Conservation (phyloP, 2,329 filamentous ascomycete genomes). For the Rutstroemia sp. region DNA sequence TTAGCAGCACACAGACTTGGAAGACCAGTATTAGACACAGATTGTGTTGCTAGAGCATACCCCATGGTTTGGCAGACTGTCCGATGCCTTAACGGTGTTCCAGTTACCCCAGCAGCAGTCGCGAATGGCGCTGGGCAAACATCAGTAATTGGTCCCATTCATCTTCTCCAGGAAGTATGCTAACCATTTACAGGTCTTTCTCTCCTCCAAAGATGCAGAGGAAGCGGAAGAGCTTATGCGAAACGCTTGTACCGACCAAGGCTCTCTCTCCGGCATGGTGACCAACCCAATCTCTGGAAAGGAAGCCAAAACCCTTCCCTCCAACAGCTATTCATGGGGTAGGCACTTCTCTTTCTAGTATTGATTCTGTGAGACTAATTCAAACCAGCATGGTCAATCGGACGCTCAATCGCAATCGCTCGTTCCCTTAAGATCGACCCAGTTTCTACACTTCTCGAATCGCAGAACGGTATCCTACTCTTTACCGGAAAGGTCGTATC, state of each 20-base stretch:
- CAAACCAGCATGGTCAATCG: conserved; percentile 42
- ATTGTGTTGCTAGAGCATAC: conserved; percentile 28
- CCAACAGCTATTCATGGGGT: conserved; percentile 27
- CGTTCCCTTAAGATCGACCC: conserved; percentile 24
- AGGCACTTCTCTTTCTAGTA: neutral
- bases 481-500: conserved; percentile 27
- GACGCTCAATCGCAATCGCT: conserved; percentile 45
- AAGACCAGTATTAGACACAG: conserved; percentile 24
- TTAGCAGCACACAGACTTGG: conserved; percentile 22
- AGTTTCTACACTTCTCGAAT: conserved; percentile 20
- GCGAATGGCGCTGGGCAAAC: conserved; percentile 19
- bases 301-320: conserved; percentile 25
- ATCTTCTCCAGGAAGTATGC: too few species aligned
- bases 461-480: conserved; percentile 24
- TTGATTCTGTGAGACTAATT: neutral
- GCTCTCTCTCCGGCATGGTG: conserved; percentile 25
- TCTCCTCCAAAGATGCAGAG: conserved; percentile 16
- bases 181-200: conserved; percentile 14
- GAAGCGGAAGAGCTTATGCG: conserved; percentile 26
- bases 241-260: conserved; percentile 21
- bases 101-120: conserved; percentile 23
- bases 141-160: conserved; percentile 11
- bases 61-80: conserved; percentile 28
- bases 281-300: conserved; percentile 21
- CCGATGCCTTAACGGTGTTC: conserved; percentile 23